Conservation (phyloP, 768 basidiomycete genomes). For the Trametes elegans region DNA sequence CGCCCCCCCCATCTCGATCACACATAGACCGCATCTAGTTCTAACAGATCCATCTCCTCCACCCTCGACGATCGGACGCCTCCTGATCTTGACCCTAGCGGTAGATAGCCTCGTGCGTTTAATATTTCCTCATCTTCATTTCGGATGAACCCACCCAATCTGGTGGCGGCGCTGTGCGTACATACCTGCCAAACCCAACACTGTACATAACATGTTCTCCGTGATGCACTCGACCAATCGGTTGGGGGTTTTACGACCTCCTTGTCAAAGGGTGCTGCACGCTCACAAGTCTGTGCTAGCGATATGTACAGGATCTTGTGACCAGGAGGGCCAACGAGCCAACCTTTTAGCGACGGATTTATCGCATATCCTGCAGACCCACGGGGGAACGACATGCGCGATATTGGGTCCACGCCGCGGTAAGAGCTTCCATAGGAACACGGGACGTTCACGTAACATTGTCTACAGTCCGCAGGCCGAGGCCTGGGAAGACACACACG, state of each 20-base stretch:
- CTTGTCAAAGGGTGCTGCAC: too few species aligned
- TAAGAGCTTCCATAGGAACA: neutral
- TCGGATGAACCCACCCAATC: conserved; percentile 9
- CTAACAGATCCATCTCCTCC: conserved; percentile 3
- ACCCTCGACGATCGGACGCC: conserved; percentile 6
- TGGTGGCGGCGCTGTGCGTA: neutral
- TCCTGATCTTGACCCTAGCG: conserved; percentile 9
- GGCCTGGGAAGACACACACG: conserved; percentile 2
- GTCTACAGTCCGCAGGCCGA: neutral
- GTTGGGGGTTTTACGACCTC: too few species aligned
- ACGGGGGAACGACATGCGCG: neutral
- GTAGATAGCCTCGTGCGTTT: conserved; percentile 18
- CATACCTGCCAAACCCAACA: neutral
- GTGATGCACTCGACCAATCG: neutral
- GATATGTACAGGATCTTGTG: too few species aligned
- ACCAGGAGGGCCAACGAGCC: too few species aligned
- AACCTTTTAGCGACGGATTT: too few species aligned
- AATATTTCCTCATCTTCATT: conserved; percentile 10
- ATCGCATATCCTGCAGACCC: too few species aligned
- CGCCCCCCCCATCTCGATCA: neutral
- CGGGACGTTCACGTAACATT: neutral
- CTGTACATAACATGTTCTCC: neutral
- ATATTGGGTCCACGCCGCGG: neutral
- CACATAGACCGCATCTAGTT: neutral
- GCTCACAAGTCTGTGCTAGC: too few species aligned